phyloP scores from a whole-genome alignment of 1,284 basidiomycete genomes.

The Trametes pubescens region DNA sequence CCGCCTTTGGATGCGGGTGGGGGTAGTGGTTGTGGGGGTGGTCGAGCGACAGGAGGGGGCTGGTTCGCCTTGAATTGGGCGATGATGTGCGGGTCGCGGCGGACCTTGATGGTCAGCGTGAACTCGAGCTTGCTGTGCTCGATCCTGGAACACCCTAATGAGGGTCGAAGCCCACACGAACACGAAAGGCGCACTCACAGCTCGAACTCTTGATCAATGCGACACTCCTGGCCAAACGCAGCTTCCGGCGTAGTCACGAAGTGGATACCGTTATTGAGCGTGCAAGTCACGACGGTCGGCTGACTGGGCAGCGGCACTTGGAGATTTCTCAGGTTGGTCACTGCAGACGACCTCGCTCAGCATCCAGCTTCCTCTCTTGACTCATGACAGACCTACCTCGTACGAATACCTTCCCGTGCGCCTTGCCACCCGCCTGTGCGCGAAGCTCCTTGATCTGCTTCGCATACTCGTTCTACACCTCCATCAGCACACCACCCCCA shows the following conservation, averaged over 20 bases:
- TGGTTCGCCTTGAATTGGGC: slow-evolving; percentile 73
- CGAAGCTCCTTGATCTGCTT: slow-evolving; percentile 87
- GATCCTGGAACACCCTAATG: slow-evolving; percentile 56
- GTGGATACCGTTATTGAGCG: slow-evolving; percentile 96
- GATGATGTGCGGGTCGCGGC: slow-evolving; percentile 83
- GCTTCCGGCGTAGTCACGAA: slow-evolving; percentile 93
- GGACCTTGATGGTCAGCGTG: slow-evolving; percentile 85
- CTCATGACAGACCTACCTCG: slow-evolving; percentile 63
- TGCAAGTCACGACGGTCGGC: slow-evolving; percentile 84
- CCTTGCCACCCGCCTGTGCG: slow-evolving; percentile 78
- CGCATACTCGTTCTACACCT: slow-evolving; percentile 85
- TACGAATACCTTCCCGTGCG: slow-evolving; percentile 93
- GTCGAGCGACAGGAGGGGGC: slow-evolving; percentile 55
- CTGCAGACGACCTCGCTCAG: slow-evolving; percentile 77
- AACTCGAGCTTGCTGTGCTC: slow-evolving; percentile 92
- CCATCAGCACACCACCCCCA: too few species aligned
- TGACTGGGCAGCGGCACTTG: slow-evolving; percentile 79
- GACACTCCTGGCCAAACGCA: slow-evolving; percentile 66
- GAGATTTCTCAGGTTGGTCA: slow-evolving; percentile 80
- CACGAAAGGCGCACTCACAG: slow-evolving; percentile 61
- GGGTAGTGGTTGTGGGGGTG: slow-evolving; percentile 52
- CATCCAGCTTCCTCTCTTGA: slow-evolving; percentile 58
- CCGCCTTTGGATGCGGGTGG: slow-evolving; percentile 56
- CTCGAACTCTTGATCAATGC: slow-evolving; percentile 94
- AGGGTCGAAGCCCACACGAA: background rate